Conservation (phyloP, 73 alveolate genomes). For the Paramecium caudatum region DNA sequence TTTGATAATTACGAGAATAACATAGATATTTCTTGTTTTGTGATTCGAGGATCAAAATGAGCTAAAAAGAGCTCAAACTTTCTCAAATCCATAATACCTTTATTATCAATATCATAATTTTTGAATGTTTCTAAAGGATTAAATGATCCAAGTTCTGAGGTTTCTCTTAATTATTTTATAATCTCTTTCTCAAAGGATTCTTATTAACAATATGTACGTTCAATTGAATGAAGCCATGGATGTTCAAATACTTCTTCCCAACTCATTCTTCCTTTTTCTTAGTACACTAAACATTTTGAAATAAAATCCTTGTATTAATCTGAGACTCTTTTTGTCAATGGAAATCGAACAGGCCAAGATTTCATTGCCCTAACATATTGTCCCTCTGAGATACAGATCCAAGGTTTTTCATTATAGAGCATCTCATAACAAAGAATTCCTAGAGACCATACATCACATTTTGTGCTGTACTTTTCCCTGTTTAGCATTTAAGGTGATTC, state of each 20-base stretch:
- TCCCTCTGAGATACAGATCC: slow-evolving; percentile 37
- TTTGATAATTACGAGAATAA: background rate
- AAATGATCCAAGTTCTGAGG: background rate
- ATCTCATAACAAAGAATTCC: slow-evolving; percentile 68
- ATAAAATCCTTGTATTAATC: slow-evolving; percentile 66
- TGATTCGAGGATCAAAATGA: slow-evolving; percentile 25
- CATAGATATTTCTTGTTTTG: background rate
- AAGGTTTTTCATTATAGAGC: slow-evolving; percentile 69
- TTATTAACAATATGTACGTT: background rate
- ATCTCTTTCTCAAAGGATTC: background rate
- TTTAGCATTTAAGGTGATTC: slow-evolving; percentile 68
- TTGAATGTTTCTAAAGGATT: background rate
- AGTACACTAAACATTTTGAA: slow-evolving; percentile 37
- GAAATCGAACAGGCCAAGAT: slow-evolving; percentile 15
- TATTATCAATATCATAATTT: background rate
- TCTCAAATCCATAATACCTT: background rate
- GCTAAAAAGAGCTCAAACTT: background rate
- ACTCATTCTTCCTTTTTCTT: slow-evolving; percentile 65
- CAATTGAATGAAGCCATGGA: background rate
- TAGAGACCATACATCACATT: slow-evolving; percentile 75
- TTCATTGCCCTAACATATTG: background rate
- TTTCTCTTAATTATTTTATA: background rate
- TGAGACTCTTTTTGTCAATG: slow-evolving; percentile 25
- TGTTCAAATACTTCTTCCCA: slow-evolving; percentile 75
- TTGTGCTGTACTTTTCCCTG: slow-evolving; percentile 19